These are phyloP conservation scores for Steccherinum ochraceum DNA, from an alignment of 768 basidiomycete genomes.

Conservation along the genomic window DNA sequence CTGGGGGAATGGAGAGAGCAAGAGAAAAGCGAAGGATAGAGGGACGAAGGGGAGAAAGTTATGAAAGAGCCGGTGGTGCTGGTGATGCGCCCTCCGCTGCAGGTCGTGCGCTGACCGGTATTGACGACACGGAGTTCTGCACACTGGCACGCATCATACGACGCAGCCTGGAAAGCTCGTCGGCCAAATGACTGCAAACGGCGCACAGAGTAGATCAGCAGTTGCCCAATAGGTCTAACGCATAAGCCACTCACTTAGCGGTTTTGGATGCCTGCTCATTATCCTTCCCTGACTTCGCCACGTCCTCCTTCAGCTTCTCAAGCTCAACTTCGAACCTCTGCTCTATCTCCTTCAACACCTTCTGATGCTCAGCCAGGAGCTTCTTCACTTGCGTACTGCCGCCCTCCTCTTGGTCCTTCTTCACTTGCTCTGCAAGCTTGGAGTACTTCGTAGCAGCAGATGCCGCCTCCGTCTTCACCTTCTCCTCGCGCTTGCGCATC, in stretches of 20 bases:
- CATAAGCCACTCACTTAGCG: slow-evolving; percentile 44
- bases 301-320: slow-evolving; percentile 39
- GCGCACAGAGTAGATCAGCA: slow-evolving; percentile 5
- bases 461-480: slow-evolving; percentile 61
- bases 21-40: neutral
- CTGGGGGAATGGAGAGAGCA: neutral
- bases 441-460: slow-evolving; percentile 64
- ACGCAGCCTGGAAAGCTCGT: slow-evolving; percentile 62
- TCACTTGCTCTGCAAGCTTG: slow-evolving; percentile 55
- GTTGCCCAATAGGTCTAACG: neutral
- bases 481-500: slow-evolving; percentile 69
- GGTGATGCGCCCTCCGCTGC: neutral
- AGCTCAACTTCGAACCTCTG: slow-evolving; percentile 56
- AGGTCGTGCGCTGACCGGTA: neutral
- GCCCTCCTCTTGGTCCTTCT: slow-evolving; percentile 42
- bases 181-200: slow-evolving; percentile 42
- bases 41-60: neutral
- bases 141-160: slow-evolving; percentile 56
- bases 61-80: neutral
- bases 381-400: slow-evolving; percentile 42
- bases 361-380: slow-evolving; percentile 43
- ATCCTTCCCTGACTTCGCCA: slow-evolving; percentile 48
- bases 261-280: slow-evolving; percentile 53
- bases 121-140: neutral
- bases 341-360: slow-evolving; percentile 52